Conservation (phyloP, 2,329 filamentous ascomycete genomes). For the Pseudogymnoascus sp. region DNA sequence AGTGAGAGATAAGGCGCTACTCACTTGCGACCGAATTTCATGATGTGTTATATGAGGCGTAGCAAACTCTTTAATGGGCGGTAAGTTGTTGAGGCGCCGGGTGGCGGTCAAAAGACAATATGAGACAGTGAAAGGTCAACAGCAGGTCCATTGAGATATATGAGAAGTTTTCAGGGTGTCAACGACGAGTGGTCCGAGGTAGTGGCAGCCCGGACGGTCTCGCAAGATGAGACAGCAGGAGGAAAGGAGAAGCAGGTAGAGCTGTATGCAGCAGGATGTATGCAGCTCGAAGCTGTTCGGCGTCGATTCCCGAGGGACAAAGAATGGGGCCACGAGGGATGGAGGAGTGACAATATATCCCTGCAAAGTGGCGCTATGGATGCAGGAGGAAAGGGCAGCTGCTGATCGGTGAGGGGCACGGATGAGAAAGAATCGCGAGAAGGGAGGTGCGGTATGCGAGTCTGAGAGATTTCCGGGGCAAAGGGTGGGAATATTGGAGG, state of each 20-base stretch:
- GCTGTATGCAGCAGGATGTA: not conserved
- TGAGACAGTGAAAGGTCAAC: not conserved
- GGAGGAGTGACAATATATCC: not conserved
- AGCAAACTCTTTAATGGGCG: not conserved
- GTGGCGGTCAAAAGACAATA: slow-evolving; percentile 5
- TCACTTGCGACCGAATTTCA: slow-evolving; percentile 59
- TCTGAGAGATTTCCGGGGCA: not conserved
- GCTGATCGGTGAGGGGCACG: not conserved
- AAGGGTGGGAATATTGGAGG: not conserved
- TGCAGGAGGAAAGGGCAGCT: not conserved
- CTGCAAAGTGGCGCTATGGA: slow-evolving; percentile 4
- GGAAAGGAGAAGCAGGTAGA: not conserved
- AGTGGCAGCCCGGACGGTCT: not conserved
- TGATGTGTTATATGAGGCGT: slow-evolving; percentile 26
- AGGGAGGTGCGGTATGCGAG: not conserved
- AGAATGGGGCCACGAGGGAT: not conserved
- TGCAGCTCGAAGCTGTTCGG: not conserved
- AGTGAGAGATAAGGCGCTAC: slow-evolving; percentile 14
- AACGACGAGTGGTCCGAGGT: not conserved
- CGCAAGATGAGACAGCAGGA: not conserved
- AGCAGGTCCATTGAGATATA: slow-evolving; percentile 4
- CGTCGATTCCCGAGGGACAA: not conserved
- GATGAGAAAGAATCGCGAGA: too few relatives aligned
- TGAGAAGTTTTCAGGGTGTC: not conserved
- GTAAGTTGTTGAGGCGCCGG: not conserved